Conservation (phyloP, 148 eudicot species). For the Hydrangea macrophylla region DNA sequence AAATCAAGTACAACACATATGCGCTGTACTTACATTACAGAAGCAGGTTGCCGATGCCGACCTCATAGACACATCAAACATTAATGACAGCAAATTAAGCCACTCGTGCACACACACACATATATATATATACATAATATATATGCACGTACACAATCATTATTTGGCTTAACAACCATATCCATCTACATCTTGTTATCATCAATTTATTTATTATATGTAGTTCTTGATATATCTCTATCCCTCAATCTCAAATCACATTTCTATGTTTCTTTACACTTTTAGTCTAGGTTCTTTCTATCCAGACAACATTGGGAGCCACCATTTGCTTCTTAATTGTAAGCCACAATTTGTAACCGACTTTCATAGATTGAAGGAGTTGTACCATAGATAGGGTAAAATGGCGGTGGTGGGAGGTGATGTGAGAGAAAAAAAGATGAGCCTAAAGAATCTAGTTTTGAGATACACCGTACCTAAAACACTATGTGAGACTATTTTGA, state of each 20-base stretch:
- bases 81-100: too few relatives aligned
- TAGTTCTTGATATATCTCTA: neutral
- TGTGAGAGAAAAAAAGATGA: neutral
- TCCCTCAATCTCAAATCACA: neutral
- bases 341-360: too few relatives aligned
- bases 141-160: neutral
- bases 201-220: neutral
- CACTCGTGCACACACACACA: slow-evolving; percentile 1
- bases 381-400: neutral
- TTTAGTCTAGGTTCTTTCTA: neutral
- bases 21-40: too few relatives aligned
- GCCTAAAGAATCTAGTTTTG: neutral
- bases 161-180: neutral
- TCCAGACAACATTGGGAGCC: neutral
- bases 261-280: too few relatives aligned
- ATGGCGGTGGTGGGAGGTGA: neutral
- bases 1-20: too few relatives aligned
- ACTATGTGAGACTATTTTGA: neutral
- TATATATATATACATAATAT: neutral
- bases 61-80: too few relatives aligned
- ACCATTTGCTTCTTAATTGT: neutral
- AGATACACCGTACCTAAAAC: neutral
- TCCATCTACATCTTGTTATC: neutral
- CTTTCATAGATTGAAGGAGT: neutral
- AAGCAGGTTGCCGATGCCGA: too few relatives aligned